Evolutionary conservation across 495 filamentous ascomycete genomes (phyloP).

Genomic region (Aspergillus sparsus): DNA sequence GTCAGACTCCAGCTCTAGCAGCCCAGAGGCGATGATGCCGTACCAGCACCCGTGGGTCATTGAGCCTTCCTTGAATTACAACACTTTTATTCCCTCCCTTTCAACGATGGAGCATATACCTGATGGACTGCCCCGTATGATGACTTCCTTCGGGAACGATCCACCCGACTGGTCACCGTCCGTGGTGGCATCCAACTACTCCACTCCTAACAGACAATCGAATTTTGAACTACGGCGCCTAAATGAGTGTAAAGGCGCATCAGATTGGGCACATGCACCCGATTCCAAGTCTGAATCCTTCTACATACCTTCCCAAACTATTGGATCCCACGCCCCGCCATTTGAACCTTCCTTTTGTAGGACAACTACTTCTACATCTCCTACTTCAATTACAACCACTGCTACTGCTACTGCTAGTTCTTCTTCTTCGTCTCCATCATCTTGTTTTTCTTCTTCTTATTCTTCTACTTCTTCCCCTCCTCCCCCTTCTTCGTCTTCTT

Average conservation of each 20-base stretch:
- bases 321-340: conserved; percentile 14
- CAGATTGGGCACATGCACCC: conserved; percentile 19
- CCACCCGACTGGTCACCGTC: conserved; percentile 17
- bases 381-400: too few relatives aligned
- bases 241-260: conserved; percentile 10
- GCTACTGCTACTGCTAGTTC: too few relatives aligned
- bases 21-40: conserved; percentile 24
- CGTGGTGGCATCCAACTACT: conserved; percentile 16
- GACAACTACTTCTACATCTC: background rate
- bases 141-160: conserved; percentile 9
- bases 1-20: conserved; percentile 31
- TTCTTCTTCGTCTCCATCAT: too few relatives aligned
- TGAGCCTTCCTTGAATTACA: conserved; percentile 15
- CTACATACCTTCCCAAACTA: conserved; percentile 12
- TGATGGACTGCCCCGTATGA: conserved; percentile 23
- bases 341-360: conserved; percentile 9
- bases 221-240: conserved; percentile 21
- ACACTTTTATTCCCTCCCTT: conserved; percentile 18
- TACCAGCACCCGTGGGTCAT: conserved; percentile 23
- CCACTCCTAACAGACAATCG: conserved; percentile 16
- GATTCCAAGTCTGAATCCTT: conserved; percentile 7
- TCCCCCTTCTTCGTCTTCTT: too few relatives aligned
- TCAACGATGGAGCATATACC: conserved; percentile 15
- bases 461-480: too few relatives aligned
- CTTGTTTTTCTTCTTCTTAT: too few relatives aligned